Conservation (phyloP, 306 rosid species). For the Albizia julibrissin region DNA sequence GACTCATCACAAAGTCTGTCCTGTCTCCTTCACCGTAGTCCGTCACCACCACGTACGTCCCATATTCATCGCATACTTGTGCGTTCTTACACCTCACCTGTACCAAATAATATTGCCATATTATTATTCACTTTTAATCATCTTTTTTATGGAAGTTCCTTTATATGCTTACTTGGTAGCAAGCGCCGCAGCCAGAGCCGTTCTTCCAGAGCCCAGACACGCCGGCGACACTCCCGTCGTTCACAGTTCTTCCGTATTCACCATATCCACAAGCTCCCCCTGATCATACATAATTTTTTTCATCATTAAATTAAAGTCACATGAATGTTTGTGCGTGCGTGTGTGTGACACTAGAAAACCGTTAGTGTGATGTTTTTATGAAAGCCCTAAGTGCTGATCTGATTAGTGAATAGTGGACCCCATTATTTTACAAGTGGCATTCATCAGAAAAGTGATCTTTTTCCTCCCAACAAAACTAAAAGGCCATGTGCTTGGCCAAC, state of each 20-base stretch:
- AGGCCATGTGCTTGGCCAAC: neutral
- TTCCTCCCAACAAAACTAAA: neutral
- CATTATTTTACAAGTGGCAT: neutral
- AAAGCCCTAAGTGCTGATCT: neutral
- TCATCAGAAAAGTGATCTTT: neutral
- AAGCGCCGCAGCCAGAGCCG: conserved; percentile 87
- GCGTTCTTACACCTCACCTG: conserved; percentile 48
- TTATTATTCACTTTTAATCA: too few species aligned
- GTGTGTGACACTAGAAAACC: neutral
- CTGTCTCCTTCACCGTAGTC: conserved; percentile 53
- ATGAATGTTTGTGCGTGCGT: neutral
- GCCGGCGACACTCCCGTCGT: conserved; percentile 77
- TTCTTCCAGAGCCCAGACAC: conserved; percentile 67
- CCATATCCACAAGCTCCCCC: conserved; percentile 90
- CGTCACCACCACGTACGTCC: conserved; percentile 48
- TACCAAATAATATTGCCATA: neutral
- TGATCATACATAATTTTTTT: conserved; percentile 6
- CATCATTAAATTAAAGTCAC: neutral
- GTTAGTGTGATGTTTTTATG: neutral
- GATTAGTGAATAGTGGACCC: neutral
- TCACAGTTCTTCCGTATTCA: conserved; percentile 73
- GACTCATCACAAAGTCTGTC: conserved; percentile 48
- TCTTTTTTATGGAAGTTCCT: too few species aligned
- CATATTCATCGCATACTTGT: conserved; percentile 42
- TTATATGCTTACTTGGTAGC: conserved; percentile 62